These are phyloP conservation scores for Thalassiosira hispida DNA, from an alignment of 352 stramenopile species.

Conservation along the genomic window DNA sequence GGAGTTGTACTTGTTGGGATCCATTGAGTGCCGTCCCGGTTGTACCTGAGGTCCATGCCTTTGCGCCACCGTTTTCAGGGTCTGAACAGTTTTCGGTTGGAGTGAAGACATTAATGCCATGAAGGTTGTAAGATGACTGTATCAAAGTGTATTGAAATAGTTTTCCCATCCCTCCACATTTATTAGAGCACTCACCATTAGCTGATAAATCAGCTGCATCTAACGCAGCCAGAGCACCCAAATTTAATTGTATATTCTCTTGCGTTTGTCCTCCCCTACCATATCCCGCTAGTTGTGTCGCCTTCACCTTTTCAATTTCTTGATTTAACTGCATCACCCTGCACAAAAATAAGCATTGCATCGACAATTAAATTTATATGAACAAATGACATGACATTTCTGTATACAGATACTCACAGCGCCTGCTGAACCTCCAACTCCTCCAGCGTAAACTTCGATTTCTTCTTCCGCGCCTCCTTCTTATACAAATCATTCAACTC, in stretches of 20 bases:
- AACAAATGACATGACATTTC: neutral
- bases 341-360: no score
- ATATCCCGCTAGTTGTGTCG: slow-evolving; percentile 72
- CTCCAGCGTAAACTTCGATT: slow-evolving; percentile 78
- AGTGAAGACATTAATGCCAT: slow-evolving; percentile 20
- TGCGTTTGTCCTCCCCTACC: slow-evolving; percentile 38
- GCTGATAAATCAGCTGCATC: slow-evolving; percentile 42
- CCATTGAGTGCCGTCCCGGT: slow-evolving; percentile 64
- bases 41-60: slow-evolving; percentile 51
- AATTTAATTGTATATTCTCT: slow-evolving; percentile 64
- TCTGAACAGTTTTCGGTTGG: slow-evolving; percentile 16
- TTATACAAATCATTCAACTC: slow-evolving; percentile 82
- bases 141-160: no score
- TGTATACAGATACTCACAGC: slow-evolving; percentile 22
- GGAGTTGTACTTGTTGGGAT: slow-evolving; percentile 71
- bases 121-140: neutral
- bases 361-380: no score
- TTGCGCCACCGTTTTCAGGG: neutral
- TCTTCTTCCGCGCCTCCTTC: slow-evolving; percentile 79
- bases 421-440: slow-evolving; percentile 80
- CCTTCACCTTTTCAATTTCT: slow-evolving; percentile 83
- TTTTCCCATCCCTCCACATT: no score
- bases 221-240: slow-evolving; percentile 59
- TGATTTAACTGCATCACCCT: slow-evolving; percentile 68
- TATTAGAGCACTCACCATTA: slow-evolving; percentile 39